Conservation (phyloP, 305 asterid genomes). For the Ilex paraguariensis region DNA sequence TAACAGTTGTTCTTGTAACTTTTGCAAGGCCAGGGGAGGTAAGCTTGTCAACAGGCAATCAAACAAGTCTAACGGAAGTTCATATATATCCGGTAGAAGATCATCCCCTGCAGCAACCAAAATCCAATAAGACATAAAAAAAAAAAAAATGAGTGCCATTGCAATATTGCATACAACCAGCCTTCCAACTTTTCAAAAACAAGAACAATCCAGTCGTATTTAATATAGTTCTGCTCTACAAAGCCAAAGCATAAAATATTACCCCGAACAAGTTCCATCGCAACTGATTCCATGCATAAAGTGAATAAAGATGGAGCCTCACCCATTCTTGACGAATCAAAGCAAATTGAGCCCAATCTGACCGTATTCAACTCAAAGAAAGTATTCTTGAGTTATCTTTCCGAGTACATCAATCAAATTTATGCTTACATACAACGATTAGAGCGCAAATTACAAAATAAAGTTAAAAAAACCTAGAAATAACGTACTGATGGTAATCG, state of each 20-base stretch:
- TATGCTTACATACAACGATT: no score
- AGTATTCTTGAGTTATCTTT: no score
- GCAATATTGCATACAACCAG: background rate
- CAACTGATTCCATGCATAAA: constrained; percentile 49
- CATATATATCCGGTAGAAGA: constrained; percentile 37
- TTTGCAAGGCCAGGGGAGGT: constrained; percentile 70
- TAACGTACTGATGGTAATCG: no score
- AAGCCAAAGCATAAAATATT: background rate
- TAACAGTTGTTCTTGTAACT: constrained; percentile 52
- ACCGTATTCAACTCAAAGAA: no score
- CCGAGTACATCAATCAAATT: no score
- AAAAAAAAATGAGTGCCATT: background rate
- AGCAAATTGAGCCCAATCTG: no score
- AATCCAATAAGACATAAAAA: background rate
- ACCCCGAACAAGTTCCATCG: constrained; percentile 58
- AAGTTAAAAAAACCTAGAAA: no score
- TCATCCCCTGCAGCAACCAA: constrained; percentile 37
- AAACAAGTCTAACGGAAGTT: constrained; percentile 62
- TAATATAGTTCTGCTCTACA: no score
- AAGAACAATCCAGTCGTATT: no score
- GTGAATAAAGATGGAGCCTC: constrained; percentile 51
- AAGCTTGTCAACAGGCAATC: constrained; percentile 54
- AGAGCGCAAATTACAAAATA: no score
- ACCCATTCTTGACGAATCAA: constrained; percentile 17
- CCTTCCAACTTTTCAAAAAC: background rate